These are phyloP conservation scores for Reticulascus tulasneorum DNA, from an alignment of 2,329 filamentous ascomycete genomes.

Conservation along the genomic window DNA sequence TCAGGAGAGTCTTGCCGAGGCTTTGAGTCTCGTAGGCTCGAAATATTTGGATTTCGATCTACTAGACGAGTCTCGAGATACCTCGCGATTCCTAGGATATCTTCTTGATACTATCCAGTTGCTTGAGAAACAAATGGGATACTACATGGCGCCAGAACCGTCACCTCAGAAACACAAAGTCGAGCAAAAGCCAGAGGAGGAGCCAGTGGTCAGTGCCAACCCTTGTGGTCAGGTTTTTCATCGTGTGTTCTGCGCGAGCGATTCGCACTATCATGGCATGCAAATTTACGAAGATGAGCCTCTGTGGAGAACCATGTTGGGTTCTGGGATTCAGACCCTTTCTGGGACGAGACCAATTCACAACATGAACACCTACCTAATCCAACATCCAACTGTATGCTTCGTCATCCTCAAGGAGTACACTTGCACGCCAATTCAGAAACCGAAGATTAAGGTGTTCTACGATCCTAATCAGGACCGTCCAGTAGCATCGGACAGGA, in stretches of 20 bases:
- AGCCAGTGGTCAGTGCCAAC: not conserved
- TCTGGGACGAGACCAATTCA: not conserved
- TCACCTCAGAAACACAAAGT: not conserved
- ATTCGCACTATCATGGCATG: not conserved
- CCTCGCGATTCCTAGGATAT: not conserved
- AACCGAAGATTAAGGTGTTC: too few relatives aligned
- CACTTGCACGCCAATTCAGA: not conserved
- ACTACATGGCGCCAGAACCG: not conserved
- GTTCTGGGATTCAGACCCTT: not conserved
- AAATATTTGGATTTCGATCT: not conserved
- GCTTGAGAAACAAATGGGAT: not conserved
- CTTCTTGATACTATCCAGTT: slow-evolving; percentile 2
- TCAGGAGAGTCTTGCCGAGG: not conserved
- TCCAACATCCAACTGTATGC: not conserved
- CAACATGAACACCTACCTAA: not conserved
- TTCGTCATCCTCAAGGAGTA: slow-evolving; percentile 2
- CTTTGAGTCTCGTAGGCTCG: not conserved
- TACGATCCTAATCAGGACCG: not conserved
- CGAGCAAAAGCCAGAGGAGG: not conserved
- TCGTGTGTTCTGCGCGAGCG: not conserved
- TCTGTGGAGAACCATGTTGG: not conserved
- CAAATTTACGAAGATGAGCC: not conserved
- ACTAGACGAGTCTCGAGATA: not conserved
- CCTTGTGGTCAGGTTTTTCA: not conserved
- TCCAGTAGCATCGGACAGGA: not conserved